Percentiles rank a stretch among this genome's conserved stretches.
These are phyloP conservation scores for Aspergillus piperis DNA, from an alignment of 2,329 filamentous ascomycete species.

Conservation along the genomic window DNA sequence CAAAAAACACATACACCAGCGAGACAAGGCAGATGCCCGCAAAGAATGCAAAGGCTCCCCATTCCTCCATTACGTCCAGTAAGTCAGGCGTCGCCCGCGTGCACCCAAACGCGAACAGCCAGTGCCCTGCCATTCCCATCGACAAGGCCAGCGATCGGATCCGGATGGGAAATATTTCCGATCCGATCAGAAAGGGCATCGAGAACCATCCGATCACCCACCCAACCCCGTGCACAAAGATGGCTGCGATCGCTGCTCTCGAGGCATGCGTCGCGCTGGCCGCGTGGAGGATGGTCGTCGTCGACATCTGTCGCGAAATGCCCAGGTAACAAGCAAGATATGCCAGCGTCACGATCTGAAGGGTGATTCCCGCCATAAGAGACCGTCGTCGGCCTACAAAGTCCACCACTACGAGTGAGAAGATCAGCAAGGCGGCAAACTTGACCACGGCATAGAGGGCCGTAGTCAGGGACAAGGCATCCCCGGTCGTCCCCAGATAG, in stretches of 20 bases:
- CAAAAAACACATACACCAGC: conserved; percentile 24
- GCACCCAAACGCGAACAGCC: conserved; percentile 46
- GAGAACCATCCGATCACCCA: conserved; percentile 44
- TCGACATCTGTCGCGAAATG: conserved; percentile 21
- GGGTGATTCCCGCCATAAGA: conserved; percentile 38
- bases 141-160: conserved; percentile 42
- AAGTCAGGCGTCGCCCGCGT: conserved; percentile 26
- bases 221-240: conserved; percentile 51
- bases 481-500: conserved; percentile 39
- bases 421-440: conserved; percentile 45
- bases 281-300: conserved; percentile 22
- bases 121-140: conserved; percentile 30
- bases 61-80: conserved; percentile 23
- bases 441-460: conserved; percentile 50
- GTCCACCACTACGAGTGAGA: conserved; percentile 50
- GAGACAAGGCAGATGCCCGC: conserved; percentile 22
- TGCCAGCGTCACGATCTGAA: conserved; percentile 46
- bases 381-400: conserved; percentile 44
- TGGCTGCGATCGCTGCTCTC: conserved; percentile 45
- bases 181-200: conserved; percentile 50
- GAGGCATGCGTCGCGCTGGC: conserved; percentile 31
- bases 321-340: conserved; percentile 48
- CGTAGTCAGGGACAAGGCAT: conserved; percentile 41
- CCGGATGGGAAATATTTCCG: conserved; percentile 50
- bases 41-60: conserved; percentile 28